Evolutionary conservation across 2,329 filamentous ascomycete species (phyloP), one percentile per base, ranked within the genome.

Genomic region (Lachnellula willkommii): DNA sequence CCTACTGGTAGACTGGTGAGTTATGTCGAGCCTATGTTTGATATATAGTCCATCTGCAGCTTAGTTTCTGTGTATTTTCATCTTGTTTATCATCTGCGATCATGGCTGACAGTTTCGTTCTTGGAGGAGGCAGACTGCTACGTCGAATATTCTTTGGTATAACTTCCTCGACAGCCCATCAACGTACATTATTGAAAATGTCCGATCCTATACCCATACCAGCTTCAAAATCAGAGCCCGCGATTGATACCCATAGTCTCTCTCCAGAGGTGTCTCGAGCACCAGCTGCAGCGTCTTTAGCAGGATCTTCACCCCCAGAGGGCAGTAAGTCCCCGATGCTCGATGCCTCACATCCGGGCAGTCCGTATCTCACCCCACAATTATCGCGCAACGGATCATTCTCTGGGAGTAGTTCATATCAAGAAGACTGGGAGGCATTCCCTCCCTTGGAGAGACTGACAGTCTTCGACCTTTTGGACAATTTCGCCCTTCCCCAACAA

Each of bases 381-480:
- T 74, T 91, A 48, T 95, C 91, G 7, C 83, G 91, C 57, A 87
- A 88, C 54, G 79, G 82, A 15, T 95, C 91, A 15, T 91, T 91
- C 71, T 91, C 89, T n/a, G 85, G 83, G 49, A 90, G 85, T 72
- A 90, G 86, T 70, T 87, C 84, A n/a, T 90, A 90, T 66, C 89
- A 94, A 55, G 89, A 94, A 65, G 90, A 93, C 69, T 94, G 89
- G 82, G 90, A 95, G 60, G 79, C 84, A 22, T 88, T 95, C 60
- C 90, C 92, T 9, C 92, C 93, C 0, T 77, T 96, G 24, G 94
- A 99, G 71, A 88, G 90, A 51, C 78, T 99, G 53, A 92, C 89
- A 40, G 84, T 97, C 56, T 90, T 99, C 66, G 94, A 99, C 69
- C 80, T 99, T 49, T 82, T 99, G 63, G 93, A 96, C 73, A 97